phyloP scores from a whole-genome alignment of 2,329 filamentous ascomycete genomes.

The Monilinia aucupariae region DNA sequence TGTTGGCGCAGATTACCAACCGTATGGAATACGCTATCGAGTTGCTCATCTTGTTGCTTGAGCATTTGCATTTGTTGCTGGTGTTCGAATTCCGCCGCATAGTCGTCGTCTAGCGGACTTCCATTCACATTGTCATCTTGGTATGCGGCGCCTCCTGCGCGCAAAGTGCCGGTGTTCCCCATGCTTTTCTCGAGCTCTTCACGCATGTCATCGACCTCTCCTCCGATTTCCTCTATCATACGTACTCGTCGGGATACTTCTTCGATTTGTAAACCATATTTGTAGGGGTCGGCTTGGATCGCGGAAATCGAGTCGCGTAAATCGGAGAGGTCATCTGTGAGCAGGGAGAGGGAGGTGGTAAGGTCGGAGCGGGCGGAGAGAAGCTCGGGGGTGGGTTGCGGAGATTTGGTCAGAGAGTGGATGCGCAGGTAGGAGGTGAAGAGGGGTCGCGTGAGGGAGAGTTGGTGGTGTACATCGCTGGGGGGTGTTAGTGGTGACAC shows the following conservation, averaged over 20 bases:
- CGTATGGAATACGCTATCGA: slow-evolving; percentile 88
- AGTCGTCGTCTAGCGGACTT: slow-evolving; percentile 29
- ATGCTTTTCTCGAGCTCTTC: slow-evolving; percentile 66
- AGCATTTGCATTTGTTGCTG: slow-evolving; percentile 88
- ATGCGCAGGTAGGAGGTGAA: slow-evolving; percentile 96
- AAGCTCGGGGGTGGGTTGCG: slow-evolving; percentile 66
- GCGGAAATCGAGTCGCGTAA: slow-evolving; percentile 81
- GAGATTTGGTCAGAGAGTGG: slow-evolving; percentile 66
- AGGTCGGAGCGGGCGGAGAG: slow-evolving; percentile 70
- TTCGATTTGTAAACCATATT: slow-evolving; percentile 76
- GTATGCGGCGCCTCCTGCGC: slow-evolving; percentile 19
- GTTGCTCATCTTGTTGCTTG: slow-evolving; percentile 86
- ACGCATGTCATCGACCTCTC: slow-evolving; percentile 84
- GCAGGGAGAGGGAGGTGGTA: slow-evolving; percentile 56
- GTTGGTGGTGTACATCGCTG: slow-evolving; percentile 82
- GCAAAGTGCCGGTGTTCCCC: slow-evolving; percentile 37
- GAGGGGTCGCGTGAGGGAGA: slow-evolving; percentile 74
- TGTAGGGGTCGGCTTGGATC: slow-evolving; percentile 79
- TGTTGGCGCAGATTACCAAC: slow-evolving; percentile 87
- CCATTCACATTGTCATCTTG: slow-evolving; percentile 29
- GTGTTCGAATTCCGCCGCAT: slow-evolving; percentile 79
- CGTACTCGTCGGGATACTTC: slow-evolving; percentile 76
- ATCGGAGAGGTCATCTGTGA: slow-evolving; percentile 81
- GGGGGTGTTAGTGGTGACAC: slow-evolving; percentile 12
- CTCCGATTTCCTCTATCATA: slow-evolving; percentile 82